Base-by-base conservation (phyloP, 768 basidiomycete species). In the Leccinellum albellum region DNA sequence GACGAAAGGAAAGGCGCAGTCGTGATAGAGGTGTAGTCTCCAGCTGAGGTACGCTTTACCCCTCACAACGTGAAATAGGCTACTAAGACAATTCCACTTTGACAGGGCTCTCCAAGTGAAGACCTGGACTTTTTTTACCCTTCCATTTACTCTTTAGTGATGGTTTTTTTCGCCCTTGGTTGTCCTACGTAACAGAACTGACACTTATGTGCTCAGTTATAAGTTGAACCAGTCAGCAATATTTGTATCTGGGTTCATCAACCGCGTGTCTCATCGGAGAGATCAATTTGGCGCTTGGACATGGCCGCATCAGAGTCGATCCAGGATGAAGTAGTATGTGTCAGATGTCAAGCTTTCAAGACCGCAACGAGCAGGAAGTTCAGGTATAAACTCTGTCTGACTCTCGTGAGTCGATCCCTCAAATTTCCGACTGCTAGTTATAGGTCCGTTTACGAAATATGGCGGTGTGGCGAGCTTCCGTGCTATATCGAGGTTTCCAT, bases 1-100 rank as follows among this genome's bases (percentile, higher is more conserved):
- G 50, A 59, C 17, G 58, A 59, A 48, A 51, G 58, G 20, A 59
- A 33, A 24, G 58, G 55, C 28, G 55, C 50, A 9, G 21, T 51
- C 5, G n/a, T 29, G 35, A 45, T 29, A 24, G 58, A 51, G 45
- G 8, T 59, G 47, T 59, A 51, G 20, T 31, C 24, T 50, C 40
- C 13, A 32, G 6, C 6, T 20, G 17, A 14, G 49, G 31, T 2
- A 15, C 17, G 48, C 37, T 40, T n/a, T 8, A 6, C 42, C 42
- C 20, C 17, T 7, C 9, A 12, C 21, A 12, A 3, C 24, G 23
- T 20, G n/a, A 45, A 45, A 20, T 23, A 10, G 42, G 42, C 6
- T 42, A 21, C 6, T 20, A 6, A 12, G 21, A 10, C 6, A 20
- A 21, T 12, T 21, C 20, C 42, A 5, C 40, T 42, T 13, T 13